Evolutionary conservation across 257 asterid species (phyloP).

Genomic region (Ajuga chamaepitys): DNA sequence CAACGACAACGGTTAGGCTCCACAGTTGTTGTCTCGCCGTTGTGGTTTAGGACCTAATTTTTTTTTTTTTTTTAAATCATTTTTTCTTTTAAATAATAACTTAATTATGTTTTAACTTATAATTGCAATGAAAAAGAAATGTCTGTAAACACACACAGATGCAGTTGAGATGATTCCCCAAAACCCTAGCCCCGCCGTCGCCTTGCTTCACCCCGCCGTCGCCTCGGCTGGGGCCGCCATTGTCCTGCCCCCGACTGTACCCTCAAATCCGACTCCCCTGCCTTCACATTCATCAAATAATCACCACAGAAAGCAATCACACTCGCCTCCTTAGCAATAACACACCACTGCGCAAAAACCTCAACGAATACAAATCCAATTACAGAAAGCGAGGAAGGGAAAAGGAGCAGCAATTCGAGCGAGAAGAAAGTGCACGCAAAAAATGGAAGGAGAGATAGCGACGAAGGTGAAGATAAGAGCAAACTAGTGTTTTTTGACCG

Average conservation of each 20-base stretch:
- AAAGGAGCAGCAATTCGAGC: too few relatives aligned
- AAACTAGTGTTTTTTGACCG: constrained; percentile 63
- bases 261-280: constrained; percentile 51
- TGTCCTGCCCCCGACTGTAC: constrained; percentile 49
- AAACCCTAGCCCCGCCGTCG: too few relatives aligned
- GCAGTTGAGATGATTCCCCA: too few relatives aligned
- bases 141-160: too few relatives aligned
- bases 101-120: too few relatives aligned
- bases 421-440: constrained; percentile 33
- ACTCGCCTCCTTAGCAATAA: constrained; percentile 32
- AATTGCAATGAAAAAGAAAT: too few relatives aligned
- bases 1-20: too few relatives aligned
- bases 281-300: constrained; percentile 32
- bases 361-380: constrained; percentile 36
- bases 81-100: too few relatives aligned
- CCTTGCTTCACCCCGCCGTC: constrained; percentile 11
- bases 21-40: too few relatives aligned
- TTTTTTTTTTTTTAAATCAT: too few relatives aligned
- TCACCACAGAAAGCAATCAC: constrained; percentile 35
- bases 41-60: too few relatives aligned
- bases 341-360: constrained; percentile 41
- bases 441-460: constrained; percentile 51
- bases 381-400: constrained; percentile 48
- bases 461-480: constrained; percentile 52
- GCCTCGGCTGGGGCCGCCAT: constrained; percentile 17